Conservation (phyloP, 139 green algal species). For the Edaphochlamys debaryana region DNA sequence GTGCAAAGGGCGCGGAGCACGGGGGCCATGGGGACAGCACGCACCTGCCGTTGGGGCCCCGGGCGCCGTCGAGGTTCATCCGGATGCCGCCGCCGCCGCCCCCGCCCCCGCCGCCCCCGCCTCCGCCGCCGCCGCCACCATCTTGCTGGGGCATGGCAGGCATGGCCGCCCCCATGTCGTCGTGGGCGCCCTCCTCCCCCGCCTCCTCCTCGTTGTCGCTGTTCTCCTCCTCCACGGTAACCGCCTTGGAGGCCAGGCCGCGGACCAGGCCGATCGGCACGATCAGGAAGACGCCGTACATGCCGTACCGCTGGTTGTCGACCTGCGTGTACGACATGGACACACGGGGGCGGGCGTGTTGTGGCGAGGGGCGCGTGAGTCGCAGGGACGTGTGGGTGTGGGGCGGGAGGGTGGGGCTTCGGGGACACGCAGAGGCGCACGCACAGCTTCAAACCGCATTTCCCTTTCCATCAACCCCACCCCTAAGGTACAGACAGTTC, state of each 20-base stretch:
- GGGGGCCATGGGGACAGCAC: too few species aligned
- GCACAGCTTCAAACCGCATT: too few species aligned
- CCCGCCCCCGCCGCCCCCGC: not conserved
- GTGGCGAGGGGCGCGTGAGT: too few species aligned
- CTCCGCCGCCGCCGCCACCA: not conserved
- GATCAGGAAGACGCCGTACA: slow-evolving; percentile 49
- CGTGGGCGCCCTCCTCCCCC: not conserved
- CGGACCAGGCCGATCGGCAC: slow-evolving; percentile 32
- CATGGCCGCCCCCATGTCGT: not conserved
- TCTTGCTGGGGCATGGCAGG: not conserved
- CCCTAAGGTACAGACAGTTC: too few species aligned
- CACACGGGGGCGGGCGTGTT: too few species aligned
- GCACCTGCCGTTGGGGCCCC: not conserved
- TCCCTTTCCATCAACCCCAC: too few species aligned
- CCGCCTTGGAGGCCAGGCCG: slow-evolving; percentile 18
- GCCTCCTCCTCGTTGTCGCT: slow-evolving; percentile 34
- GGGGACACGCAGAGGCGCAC: too few species aligned
- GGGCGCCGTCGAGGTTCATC: slow-evolving; percentile 8
- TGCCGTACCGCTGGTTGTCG: slow-evolving; percentile 35
- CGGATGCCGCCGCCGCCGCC: slow-evolving; percentile 3
- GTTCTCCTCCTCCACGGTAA: slow-evolving; percentile 26
- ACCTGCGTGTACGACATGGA: slow-evolving; percentile 2
- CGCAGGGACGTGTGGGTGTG: too few species aligned
- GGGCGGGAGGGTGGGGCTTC: too few species aligned
- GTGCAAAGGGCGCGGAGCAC: too few species aligned